These are phyloP conservation scores for Physcomitrium patens DNA, from an alignment of 225 moss, liverwort and hornwort genomes.

Conservation along the genomic window DNA sequence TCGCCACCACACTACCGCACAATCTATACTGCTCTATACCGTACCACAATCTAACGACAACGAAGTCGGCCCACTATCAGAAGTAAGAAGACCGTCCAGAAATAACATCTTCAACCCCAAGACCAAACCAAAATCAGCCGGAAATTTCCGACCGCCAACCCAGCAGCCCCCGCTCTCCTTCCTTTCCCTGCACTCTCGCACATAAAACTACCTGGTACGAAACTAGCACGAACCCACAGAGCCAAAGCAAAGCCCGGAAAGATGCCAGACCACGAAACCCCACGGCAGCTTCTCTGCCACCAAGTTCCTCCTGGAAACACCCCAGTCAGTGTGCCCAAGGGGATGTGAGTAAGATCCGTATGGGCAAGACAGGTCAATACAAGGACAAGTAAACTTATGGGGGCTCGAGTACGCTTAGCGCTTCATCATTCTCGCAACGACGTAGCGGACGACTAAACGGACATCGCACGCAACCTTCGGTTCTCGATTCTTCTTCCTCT, in stretches of 20 bases:
- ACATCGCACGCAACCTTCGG: too few relatives aligned
- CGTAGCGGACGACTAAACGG: too few relatives aligned
- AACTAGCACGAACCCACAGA: too few relatives aligned
- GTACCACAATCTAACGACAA: slow-evolving; percentile 19
- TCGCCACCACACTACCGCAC: not conserved
- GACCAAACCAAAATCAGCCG: not conserved
- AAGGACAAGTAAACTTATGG: too few relatives aligned
- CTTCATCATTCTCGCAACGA: too few relatives aligned
- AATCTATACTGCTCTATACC: not conserved
- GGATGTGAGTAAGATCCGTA: slow-evolving; percentile 6
- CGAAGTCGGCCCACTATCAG: slow-evolving; percentile 24
- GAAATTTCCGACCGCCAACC: too few relatives aligned
- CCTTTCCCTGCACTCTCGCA: too few relatives aligned
- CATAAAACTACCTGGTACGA: too few relatives aligned
- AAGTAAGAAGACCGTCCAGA: slow-evolving; percentile 24
- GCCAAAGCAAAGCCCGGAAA: slow-evolving; percentile 28
- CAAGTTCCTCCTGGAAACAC: slow-evolving; percentile 29
- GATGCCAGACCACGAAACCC: slow-evolving; percentile 41
- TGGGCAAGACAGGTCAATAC: slow-evolving; percentile 13
- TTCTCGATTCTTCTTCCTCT: too few relatives aligned
- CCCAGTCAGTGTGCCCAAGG: not conserved
- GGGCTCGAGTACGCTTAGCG: too few relatives aligned
- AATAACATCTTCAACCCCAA: slow-evolving; percentile 22
- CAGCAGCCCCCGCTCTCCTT: too few relatives aligned
- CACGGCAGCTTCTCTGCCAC: slow-evolving; percentile 38